A percentile compares a stretch with the other conserved stretches of the same genome.
phyloP scores from a whole-genome alignment of 805 yeast genomes.

The Vanderwaltozyma polyspora region DNA sequence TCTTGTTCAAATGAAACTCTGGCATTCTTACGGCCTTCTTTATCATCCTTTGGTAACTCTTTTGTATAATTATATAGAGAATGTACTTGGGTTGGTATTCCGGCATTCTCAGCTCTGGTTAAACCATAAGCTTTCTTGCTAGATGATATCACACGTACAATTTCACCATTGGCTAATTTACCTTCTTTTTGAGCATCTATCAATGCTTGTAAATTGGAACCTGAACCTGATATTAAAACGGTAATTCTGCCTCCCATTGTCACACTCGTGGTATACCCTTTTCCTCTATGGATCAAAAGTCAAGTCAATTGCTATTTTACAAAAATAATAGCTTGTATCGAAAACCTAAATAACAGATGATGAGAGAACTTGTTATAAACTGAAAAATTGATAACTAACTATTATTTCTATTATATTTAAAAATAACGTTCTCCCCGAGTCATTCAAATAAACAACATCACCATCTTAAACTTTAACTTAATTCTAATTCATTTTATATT shows the following conservation, averaged over 20 bases:
- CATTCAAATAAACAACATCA: no score
- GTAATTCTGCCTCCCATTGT: constrained; percentile 22
- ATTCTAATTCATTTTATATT: no score
- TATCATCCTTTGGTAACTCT: constrained; percentile 62
- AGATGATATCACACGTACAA: constrained; percentile 77
- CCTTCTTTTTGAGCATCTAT: constrained; percentile 54
- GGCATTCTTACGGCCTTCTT: constrained; percentile 43
- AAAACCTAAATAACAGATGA: no score
- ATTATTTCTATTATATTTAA: no score
- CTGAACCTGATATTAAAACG: constrained; percentile 88
- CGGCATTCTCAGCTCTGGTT: constrained; percentile 57
- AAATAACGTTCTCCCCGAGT: no score
- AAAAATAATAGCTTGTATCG: no score
- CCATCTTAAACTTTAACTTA: no score
- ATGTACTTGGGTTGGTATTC: constrained; percentile 65
- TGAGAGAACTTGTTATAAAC: no score
- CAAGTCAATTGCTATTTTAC: no score
- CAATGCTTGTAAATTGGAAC: constrained; percentile 90
- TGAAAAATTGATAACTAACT: no score
- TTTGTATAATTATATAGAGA: constrained; percentile 62
- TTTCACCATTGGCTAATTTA: constrained; percentile 35
- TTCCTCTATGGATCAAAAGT: neutral
- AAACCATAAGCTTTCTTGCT: constrained; percentile 80
- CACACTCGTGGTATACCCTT: neutral
- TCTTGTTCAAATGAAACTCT: constrained; percentile 69